Conservation (phyloP, 768 basidiomycete genomes). For the Serendipita sp. region DNA sequence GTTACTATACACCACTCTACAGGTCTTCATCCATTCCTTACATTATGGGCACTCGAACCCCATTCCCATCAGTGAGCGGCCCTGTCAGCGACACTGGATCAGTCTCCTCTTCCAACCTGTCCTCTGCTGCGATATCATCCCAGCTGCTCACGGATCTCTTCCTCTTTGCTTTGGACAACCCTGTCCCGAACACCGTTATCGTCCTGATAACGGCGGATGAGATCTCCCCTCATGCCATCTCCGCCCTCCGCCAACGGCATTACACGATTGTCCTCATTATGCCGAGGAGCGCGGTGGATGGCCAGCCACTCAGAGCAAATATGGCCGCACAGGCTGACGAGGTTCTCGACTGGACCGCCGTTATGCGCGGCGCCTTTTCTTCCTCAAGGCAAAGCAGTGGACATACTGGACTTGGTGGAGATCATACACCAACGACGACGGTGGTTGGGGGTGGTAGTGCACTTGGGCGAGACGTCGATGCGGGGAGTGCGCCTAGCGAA, state of each 20-base stretch:
- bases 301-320: background rate
- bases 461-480: background rate
- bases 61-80: background rate
- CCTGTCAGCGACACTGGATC: background rate
- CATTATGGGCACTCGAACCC: background rate
- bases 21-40: background rate
- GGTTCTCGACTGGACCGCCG: background rate
- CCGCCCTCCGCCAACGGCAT: slow-evolving; percentile 1
- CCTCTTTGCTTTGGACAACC: slow-evolving; percentile 1
- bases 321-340: background rate
- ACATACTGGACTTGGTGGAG: background rate
- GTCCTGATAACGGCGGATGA: background rate
- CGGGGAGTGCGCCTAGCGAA: background rate
- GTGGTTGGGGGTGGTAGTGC: background rate
- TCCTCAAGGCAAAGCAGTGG: background rate
- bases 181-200: background rate
- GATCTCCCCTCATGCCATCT: background rate
- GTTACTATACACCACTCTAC: background rate
- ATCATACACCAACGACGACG: background rate
- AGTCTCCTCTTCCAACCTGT: background rate
- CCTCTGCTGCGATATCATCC: background rate
- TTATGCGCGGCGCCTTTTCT: background rate
- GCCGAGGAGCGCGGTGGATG: background rate
- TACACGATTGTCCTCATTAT: background rate
- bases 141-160: background rate